These are phyloP conservation scores for Chenopodium quinoa DNA, from an alignment of 148 eudicot species.

Conservation along the genomic window DNA sequence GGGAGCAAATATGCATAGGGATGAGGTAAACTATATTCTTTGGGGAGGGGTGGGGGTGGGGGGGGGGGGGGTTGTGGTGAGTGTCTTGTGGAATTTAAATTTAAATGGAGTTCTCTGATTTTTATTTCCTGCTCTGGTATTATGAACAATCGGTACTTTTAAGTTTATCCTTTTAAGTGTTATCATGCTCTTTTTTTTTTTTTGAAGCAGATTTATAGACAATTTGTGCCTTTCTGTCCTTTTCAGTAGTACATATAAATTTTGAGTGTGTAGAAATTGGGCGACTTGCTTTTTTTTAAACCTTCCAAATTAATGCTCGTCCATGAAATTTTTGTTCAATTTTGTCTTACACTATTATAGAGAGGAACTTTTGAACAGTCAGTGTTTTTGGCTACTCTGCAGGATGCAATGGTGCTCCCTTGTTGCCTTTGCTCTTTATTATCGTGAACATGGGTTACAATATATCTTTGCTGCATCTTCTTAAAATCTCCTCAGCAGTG, in stretches of 20 bases:
- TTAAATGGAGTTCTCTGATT: background rate
- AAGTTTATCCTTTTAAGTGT: no score
- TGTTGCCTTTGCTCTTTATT: conserved; percentile 80
- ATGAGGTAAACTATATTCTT: background rate
- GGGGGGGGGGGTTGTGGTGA: no score
- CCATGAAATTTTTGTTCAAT: no score
- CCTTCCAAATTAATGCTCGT: no score
- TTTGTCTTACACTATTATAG: no score
- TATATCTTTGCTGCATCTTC: conserved; percentile 79
- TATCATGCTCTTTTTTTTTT: no score
- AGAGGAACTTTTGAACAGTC: background rate
- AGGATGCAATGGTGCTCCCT: conserved; percentile 95
- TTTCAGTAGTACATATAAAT: no score
- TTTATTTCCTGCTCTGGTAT: background rate
- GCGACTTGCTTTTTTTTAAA: no score
- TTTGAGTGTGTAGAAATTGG: no score
- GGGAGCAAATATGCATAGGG: background rate
- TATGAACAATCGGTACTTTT: background rate
- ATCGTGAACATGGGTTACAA: conserved; percentile 92
- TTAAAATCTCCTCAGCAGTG: conserved; percentile 91
- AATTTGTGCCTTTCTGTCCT: no score
- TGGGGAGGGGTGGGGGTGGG: background rate
- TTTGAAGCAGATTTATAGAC: background rate
- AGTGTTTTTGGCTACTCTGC: conserved; percentile 27
- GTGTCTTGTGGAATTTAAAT: no score